phyloP scores from a whole-genome alignment of 257 asterid species.

The Solanum corneliomulleri region DNA sequence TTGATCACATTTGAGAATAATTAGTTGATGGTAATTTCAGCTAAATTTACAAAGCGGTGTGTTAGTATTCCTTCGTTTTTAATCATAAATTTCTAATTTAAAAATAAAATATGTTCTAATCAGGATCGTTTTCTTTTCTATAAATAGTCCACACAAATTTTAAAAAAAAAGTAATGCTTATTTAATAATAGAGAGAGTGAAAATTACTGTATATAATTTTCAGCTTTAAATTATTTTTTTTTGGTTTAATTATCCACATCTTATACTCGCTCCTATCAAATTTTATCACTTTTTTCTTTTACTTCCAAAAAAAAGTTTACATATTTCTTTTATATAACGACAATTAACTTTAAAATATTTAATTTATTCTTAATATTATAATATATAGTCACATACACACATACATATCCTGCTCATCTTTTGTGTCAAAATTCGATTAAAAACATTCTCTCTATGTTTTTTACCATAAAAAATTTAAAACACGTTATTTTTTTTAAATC shows the following conservation, averaged over 20 bases:
- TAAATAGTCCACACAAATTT: neutral
- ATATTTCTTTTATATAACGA: neutral
- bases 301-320: neutral
- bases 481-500: neutral
- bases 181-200: neutral
- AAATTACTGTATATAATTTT: neutral
- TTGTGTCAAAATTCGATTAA: neutral
- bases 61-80: neutral
- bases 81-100: too few relatives aligned
- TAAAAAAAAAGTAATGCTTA: neutral
- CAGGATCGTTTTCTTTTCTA: too few relatives aligned
- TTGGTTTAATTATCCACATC: neutral
- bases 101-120: too few relatives aligned
- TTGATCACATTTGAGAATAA: neutral
- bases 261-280: neutral
- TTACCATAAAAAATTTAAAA: rapidly evolving
- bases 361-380: neutral
- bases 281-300: neutral
- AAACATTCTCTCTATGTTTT: too few relatives aligned
- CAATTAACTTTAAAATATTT: neutral
- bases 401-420: neutral
- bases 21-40: neutral
- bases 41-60: neutral
- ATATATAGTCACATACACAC: neutral
- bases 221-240: neutral